Evolutionary conservation across 2,329 filamentous ascomycete genomes (phyloP).

Genomic region (Chaetomiaceae sp.): DNA sequence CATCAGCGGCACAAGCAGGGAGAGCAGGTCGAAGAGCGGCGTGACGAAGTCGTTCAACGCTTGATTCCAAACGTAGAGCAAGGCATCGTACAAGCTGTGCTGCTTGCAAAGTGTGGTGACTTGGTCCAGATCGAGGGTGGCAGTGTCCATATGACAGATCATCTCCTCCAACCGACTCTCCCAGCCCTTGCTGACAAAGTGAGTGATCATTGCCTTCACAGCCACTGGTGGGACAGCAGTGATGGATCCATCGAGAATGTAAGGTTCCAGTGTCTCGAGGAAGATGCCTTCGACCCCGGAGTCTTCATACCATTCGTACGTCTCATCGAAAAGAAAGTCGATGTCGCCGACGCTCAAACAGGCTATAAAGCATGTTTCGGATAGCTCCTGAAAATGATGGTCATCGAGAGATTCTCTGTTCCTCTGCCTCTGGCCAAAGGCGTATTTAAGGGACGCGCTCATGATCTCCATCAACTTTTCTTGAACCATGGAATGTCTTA

Average conservation of each 20-base stretch:
- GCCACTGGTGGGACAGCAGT: conserved; percentile 72
- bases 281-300: conserved; percentile 69
- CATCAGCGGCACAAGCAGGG: conserved; percentile 59
- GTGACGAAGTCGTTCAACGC: conserved; percentile 86
- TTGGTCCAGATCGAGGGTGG: conserved; percentile 90
- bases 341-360: conserved; percentile 72
- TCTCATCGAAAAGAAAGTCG: conserved; percentile 85
- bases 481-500: conserved; percentile 76
- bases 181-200: conserved; percentile 73
- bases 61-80: conserved; percentile 96
- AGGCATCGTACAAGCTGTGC: conserved; percentile 86
- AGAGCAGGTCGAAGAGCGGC: conserved; percentile 77
- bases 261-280: conserved; percentile 81
- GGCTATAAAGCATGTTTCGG: conserved; percentile 76
- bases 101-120: conserved; percentile 87
- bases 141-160: conserved; percentile 86
- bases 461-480: conserved; percentile 94
- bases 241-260: conserved; percentile 75
- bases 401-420: conserved; percentile 44
- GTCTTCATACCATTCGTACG: conserved; percentile 87
- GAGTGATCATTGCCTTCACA: conserved; percentile 77
- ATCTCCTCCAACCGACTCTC: conserved; percentile 84
- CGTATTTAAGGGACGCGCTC: conserved; percentile 83
- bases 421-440: conserved; percentile 64
- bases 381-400: conserved; percentile 68